A percentile compares a stretch with the other conserved stretches of the same genome.
Conservation (phyloP, 1,284 basidiomycete genomes). For the Ustilago shanxiensis region DNA sequence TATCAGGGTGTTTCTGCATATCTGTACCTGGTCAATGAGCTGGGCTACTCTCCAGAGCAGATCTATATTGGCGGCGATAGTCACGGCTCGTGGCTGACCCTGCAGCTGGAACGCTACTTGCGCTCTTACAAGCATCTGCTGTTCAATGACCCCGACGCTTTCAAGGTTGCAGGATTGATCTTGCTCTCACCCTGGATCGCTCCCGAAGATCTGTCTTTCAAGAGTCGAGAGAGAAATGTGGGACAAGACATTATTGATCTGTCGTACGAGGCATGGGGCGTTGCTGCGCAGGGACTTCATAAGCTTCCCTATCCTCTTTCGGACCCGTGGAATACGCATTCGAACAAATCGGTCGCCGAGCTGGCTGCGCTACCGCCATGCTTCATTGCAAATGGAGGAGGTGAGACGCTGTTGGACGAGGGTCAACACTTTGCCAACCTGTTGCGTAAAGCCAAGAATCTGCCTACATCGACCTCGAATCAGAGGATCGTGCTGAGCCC, state of each 20-base stretch:
- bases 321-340: slow-evolving; percentile 51
- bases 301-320: slow-evolving; percentile 34
- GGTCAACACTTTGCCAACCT: slow-evolving; percentile 48
- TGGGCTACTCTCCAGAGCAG: slow-evolving; percentile 62
- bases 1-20: slow-evolving; percentile 62
- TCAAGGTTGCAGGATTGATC: slow-evolving; percentile 52
- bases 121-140: slow-evolving; percentile 56
- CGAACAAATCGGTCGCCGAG: slow-evolving; percentile 41
- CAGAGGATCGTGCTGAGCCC: slow-evolving; percentile 41
- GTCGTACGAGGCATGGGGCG: slow-evolving; percentile 60
- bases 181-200: slow-evolving; percentile 60
- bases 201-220: slow-evolving; percentile 44
- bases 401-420: slow-evolving; percentile 51
- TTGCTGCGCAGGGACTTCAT: slow-evolving; percentile 36
- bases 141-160: slow-evolving; percentile 21
- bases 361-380: slow-evolving; percentile 38
- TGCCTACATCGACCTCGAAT: slow-evolving; percentile 44
- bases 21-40: slow-evolving; percentile 57
- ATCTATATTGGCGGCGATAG: slow-evolving; percentile 67
- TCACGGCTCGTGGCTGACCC: slow-evolving; percentile 59
- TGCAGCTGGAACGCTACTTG: slow-evolving; percentile 63
- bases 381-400: slow-evolving; percentile 50
- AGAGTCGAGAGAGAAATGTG: slow-evolving; percentile 48
- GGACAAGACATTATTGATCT: slow-evolving; percentile 55
- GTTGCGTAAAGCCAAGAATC: slow-evolving; percentile 53